phyloP scores from a whole-genome alignment of 2,329 filamentous ascomycete genomes.

The Gnomoniopsis smithogilvyi region DNA sequence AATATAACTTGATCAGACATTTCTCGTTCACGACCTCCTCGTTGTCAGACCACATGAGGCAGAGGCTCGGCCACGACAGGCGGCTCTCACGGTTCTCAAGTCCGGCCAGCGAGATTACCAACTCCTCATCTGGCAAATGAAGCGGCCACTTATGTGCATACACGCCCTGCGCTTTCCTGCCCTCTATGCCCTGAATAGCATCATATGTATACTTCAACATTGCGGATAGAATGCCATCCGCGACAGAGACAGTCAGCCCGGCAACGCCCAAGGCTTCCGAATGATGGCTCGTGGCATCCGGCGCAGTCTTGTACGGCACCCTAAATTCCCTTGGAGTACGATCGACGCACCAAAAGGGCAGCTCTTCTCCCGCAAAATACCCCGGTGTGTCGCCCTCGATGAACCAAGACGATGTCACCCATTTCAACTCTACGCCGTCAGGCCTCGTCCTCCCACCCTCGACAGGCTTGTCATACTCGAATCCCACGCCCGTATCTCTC shows the following conservation, averaged over 20 bases:
- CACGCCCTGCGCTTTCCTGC: not conserved
- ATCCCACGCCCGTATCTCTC: constrained; percentile 25
- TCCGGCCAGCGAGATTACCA: not conserved
- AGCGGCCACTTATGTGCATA: not conserved
- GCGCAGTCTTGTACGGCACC: constrained; percentile 43
- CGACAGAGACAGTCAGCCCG: constrained; percentile 36
- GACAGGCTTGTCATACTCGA: constrained; percentile 46
- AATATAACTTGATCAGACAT: not conserved
- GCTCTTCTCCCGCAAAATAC: constrained; percentile 38
- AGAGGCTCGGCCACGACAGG: not conserved
- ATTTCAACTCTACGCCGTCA: constrained; percentile 56
- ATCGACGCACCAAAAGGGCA: constrained; percentile 68
- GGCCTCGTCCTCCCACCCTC: constrained; percentile 51
- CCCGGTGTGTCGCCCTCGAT: not conserved
- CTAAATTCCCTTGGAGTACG: constrained; percentile 51
- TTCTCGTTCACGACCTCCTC: not conserved
- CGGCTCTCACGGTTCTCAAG: not conserved
- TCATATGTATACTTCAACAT: constrained; percentile 27
- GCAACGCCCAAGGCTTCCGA: constrained; percentile 50
- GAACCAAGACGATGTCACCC: constrained; percentile 35
- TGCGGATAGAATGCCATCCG: constrained; percentile 19
- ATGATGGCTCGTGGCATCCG: constrained; percentile 49
- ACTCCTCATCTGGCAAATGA: not conserved
- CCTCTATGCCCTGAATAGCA: constrained; percentile 19
- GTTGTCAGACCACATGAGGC: not conserved